Evolutionary conservation across 176 grass and related monocot genomes (phyloP).

Genomic region (Raddia guianensis): DNA sequence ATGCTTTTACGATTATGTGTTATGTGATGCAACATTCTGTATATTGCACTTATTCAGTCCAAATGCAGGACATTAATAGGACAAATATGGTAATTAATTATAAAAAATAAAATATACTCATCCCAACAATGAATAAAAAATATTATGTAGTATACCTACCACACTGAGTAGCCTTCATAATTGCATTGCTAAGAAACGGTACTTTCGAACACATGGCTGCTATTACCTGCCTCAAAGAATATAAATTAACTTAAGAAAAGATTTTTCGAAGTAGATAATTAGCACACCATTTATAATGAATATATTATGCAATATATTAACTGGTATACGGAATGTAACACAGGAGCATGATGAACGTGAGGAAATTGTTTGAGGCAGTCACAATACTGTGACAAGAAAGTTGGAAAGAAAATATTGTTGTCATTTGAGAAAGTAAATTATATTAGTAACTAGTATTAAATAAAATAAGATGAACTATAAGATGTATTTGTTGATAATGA

Average conservation of each 20-base stretch:
- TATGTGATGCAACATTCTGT: background rate
- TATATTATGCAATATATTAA: background rate
- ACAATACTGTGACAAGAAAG: background rate
- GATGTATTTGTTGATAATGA: background rate
- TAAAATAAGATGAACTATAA: background rate
- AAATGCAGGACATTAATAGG: background rate
- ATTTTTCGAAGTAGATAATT: background rate
- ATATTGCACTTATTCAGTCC: background rate
- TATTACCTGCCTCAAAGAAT: constrained; percentile 55
- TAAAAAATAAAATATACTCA: background rate
- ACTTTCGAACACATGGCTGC: constrained; percentile 93
- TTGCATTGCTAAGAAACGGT: constrained; percentile 83
- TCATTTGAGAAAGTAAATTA: background rate
- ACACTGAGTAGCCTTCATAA: constrained; percentile 81
- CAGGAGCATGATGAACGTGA: background rate
- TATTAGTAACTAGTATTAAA: background rate
- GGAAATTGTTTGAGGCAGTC: background rate
- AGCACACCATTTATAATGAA: background rate
- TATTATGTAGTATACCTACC: constrained; percentile 49
- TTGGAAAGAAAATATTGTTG: background rate
- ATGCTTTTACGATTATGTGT: background rate
- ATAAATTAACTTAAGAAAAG: constrained; percentile 25
- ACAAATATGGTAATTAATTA: background rate
- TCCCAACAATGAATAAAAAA: background rate
- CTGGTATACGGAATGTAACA: background rate